A percentile compares a stretch with the other conserved stretches of the same genome.
These are phyloP conservation scores for Agrocybe pediades DNA, from an alignment of 768 basidiomycete genomes.

Conservation along the genomic window DNA sequence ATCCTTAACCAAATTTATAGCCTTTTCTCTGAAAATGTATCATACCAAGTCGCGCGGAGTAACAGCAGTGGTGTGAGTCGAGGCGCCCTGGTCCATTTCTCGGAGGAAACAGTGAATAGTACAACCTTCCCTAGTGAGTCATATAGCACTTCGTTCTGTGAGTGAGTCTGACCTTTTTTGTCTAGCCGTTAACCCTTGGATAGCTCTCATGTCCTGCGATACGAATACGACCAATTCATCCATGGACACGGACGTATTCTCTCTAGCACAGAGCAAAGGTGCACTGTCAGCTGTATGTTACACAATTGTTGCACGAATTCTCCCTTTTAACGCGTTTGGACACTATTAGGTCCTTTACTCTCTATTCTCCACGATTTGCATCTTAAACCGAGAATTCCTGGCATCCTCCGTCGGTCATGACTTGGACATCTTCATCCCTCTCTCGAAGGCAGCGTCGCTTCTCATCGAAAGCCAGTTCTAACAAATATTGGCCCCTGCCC, in stretches of 20 bases:
- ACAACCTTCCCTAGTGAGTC: conserved; percentile 1
- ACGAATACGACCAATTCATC: conserved; percentile 1
- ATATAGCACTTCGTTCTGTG: not conserved
- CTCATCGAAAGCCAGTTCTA: not conserved
- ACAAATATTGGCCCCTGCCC: not conserved
- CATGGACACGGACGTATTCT: conserved; percentile 1
- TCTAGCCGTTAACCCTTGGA: conserved; percentile 5
- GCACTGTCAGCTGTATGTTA: conserved; percentile 6
- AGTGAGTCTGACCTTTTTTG: not conserved
- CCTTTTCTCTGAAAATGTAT: not conserved
- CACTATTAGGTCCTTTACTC: conserved; percentile 4
- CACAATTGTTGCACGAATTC: not conserved
- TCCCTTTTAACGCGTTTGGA: not conserved
- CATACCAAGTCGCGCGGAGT: not conserved
- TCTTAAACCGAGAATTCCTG: not conserved
- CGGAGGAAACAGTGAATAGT: conserved; percentile 3
- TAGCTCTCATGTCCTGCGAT: conserved; percentile 8
- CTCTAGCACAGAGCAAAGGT: conserved; percentile 6
- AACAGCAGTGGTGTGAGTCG: not conserved
- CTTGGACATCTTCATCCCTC: not conserved
- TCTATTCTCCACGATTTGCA: not conserved
- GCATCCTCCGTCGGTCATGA: not conserved
- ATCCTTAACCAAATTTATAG: not conserved
- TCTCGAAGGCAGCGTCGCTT: not conserved
- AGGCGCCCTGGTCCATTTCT: conserved; percentile 7